Conservation (phyloP, 2,329 filamentous ascomycete genomes). For the Fusarium sp. region DNA sequence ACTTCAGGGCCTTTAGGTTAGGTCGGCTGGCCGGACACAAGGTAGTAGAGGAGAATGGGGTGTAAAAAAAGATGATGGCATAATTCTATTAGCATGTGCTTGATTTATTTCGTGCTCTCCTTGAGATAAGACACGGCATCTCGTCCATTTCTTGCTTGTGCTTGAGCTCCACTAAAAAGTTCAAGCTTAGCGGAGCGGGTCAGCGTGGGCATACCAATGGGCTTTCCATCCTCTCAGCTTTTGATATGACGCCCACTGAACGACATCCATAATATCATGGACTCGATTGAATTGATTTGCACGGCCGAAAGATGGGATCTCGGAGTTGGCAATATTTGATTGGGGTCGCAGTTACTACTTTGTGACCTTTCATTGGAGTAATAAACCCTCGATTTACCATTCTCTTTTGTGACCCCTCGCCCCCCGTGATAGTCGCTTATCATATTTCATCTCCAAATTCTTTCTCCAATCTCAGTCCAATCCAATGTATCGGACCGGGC, state of each 20-base stretch:
- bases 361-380: not conserved
- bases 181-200: constrained; percentile 41
- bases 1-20: constrained; percentile 10
- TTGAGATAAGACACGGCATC: constrained; percentile 36
- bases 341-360: not conserved
- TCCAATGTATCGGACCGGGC: constrained; percentile 35
- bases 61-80: constrained; percentile 26
- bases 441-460: constrained; percentile 31
- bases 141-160: constrained; percentile 36
- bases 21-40: constrained; percentile 36
- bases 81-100: constrained; percentile 7
- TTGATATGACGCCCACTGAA: constrained; percentile 41
- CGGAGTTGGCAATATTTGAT: constrained; percentile 5
- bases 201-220: constrained; percentile 41
- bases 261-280: constrained; percentile 3
- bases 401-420: not conserved
- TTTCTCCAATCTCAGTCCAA: constrained; percentile 17
- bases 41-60: constrained; percentile 16
- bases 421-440: constrained; percentile 9
- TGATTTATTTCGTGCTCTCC: constrained; percentile 24
- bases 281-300: constrained; percentile 28
- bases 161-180: constrained; percentile 44
- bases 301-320: constrained; percentile 16
- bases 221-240: too few species aligned
- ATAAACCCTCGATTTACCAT: not conserved